Conservation (phyloP, 192 early-diverging fungal genomes). For the Cladochytrium replicatum region DNA sequence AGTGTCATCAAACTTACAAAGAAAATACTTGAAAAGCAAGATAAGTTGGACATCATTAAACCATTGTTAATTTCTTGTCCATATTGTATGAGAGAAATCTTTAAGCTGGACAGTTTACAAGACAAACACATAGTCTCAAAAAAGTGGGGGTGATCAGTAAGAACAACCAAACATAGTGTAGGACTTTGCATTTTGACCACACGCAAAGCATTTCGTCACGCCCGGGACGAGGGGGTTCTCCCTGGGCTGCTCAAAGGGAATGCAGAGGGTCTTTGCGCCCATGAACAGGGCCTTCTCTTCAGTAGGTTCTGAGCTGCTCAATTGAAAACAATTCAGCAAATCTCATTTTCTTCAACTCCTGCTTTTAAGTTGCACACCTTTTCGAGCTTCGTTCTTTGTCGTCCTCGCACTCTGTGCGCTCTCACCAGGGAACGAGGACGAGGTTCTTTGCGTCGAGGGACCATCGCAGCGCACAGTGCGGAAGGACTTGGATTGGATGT, state of each 20-base stretch:
- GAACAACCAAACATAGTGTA: slow-evolving; percentile 21
- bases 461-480: slow-evolving; percentile 77
- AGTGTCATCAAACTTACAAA: too few species aligned
- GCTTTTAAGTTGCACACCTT: too few species aligned
- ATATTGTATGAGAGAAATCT: too few species aligned
- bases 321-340: too few species aligned
- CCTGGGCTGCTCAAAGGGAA: slow-evolving; percentile 87
- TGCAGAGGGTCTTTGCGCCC: slow-evolving; percentile 99
- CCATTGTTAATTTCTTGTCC: too few species aligned
- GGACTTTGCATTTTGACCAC: slow-evolving; percentile 15
- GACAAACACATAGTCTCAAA: too few species aligned
- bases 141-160: too few species aligned
- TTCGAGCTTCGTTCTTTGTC: slow-evolving; percentile 82
- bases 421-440: slow-evolving; percentile 92
- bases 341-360: too few species aligned
- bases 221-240: slow-evolving; percentile 72
- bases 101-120: too few species aligned
- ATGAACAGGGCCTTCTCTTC: slow-evolving; percentile 98
- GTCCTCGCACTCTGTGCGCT: slow-evolving; percentile 82
- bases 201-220: slow-evolving; percentile 74
- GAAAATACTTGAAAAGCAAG: too few species aligned
- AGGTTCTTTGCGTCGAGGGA: slow-evolving; percentile 80
- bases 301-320: too few species aligned
- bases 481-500: slow-evolving; percentile 71
- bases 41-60: too few species aligned